phyloP scores from a whole-genome alignment of 768 basidiomycete genomes.

The Lactarius indigo region DNA sequence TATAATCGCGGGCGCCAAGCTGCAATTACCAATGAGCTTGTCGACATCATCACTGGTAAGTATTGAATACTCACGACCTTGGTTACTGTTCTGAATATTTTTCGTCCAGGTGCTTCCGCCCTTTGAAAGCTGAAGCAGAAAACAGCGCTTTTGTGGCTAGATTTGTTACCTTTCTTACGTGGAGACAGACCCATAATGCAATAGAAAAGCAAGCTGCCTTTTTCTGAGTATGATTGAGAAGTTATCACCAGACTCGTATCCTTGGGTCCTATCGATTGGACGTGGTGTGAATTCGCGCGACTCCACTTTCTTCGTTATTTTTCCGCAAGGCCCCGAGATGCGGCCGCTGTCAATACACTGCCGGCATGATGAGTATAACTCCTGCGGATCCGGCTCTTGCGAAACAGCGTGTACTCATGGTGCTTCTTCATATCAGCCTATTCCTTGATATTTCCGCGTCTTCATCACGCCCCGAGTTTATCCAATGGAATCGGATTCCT shows the following conservation, averaged over 20 bases:
- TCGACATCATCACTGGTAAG: constrained; percentile 88
- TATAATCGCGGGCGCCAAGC: constrained; percentile 99
- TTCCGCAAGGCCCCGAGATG: constrained; percentile 7
- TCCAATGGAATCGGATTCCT: background rate
- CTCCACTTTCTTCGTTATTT: background rate
- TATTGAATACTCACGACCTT: constrained; percentile 11
- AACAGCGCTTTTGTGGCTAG: background rate
- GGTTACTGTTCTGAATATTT: background rate
- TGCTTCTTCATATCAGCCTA: background rate
- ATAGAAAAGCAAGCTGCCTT: constrained; percentile 19
- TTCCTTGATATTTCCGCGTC: background rate
- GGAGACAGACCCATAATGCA: constrained; percentile 17
- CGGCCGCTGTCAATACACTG: background rate
- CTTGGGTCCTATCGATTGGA: constrained; percentile 1
- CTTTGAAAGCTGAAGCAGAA: constrained; percentile 33
- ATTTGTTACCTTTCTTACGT: constrained; percentile 12
- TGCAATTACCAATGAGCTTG: constrained; percentile 93
- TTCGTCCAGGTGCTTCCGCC: constrained; percentile 44
- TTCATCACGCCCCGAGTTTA: background rate
- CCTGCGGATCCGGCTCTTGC: background rate
- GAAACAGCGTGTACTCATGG: background rate
- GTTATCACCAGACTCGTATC: background rate
- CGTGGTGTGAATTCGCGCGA: constrained; percentile 2
- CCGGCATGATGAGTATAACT: background rate
- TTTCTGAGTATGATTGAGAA: background rate